Conservation (phyloP, 192 early-diverging fungal genomes). For the Helicostylum pulchrum region DNA sequence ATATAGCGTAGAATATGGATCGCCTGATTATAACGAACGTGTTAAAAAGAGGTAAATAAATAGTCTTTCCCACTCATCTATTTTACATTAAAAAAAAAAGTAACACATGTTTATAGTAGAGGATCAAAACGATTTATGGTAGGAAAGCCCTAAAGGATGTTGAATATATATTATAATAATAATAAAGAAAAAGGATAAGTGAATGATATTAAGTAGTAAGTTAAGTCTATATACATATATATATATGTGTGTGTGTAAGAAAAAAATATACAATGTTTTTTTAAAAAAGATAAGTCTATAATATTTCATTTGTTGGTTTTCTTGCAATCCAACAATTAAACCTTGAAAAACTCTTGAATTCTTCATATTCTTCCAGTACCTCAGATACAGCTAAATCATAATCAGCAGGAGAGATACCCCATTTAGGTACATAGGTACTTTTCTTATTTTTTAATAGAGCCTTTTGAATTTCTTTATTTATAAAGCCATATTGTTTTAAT, state of each 20-base stretch:
- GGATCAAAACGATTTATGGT: constrained; percentile 26
- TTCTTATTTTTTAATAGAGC: constrained; percentile 26
- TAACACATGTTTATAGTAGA: constrained; percentile 3
- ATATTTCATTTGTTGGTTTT: constrained; percentile 6
- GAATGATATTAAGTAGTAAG: no score
- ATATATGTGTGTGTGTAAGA: no score
- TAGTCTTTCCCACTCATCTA: not conserved
- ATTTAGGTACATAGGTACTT: constrained; percentile 22
- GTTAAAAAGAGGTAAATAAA: constrained; percentile 3
- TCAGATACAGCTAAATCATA: constrained; percentile 32
- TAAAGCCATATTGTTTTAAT: constrained; percentile 36
- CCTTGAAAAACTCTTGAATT: constrained; percentile 27
- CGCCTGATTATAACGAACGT: not conserved
- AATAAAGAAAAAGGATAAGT: no score
- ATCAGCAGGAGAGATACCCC: constrained; percentile 32
- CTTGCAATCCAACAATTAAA: constrained; percentile 35
- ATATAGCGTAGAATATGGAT: not conserved
- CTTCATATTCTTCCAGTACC: constrained; percentile 33
- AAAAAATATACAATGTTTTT: no score
- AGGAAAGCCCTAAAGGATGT: not conserved
- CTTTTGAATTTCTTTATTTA: constrained; percentile 36
- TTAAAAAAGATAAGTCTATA: no score
- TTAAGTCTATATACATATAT: no score
- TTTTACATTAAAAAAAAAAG: not conserved
- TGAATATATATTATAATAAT: no score